Conservation (phyloP, 805 yeast genomes). For the Sugiyamaella marilandica region DNA sequence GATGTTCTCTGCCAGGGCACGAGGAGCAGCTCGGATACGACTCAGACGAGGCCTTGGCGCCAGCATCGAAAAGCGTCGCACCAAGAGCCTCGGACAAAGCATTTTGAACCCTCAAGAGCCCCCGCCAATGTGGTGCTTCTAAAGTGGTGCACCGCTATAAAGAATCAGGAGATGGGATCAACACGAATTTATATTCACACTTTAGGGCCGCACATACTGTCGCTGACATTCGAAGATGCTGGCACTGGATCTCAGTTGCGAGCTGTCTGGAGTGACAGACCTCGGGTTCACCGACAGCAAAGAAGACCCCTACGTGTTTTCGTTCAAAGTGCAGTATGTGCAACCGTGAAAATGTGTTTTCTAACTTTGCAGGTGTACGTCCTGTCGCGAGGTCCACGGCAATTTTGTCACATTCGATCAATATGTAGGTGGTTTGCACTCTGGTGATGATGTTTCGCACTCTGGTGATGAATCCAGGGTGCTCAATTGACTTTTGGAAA, state of each 20-base stretch:
- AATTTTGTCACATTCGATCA: constrained; percentile 66
- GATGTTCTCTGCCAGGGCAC: not conserved
- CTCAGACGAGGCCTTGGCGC: not conserved
- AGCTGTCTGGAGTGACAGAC: constrained; percentile 50
- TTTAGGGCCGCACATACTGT: too few relatives aligned
- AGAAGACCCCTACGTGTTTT: constrained; percentile 63
- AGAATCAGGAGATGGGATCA: too few relatives aligned
- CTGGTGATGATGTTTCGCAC: too few relatives aligned
- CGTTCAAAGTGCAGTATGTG: constrained; percentile 51
- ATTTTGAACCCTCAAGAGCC: too few relatives aligned
- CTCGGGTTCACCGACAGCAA: constrained; percentile 58
- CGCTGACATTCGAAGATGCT: constrained; percentile 23
- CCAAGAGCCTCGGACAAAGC: too few relatives aligned
- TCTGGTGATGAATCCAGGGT: too few relatives aligned
- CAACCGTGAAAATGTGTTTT: not conserved
- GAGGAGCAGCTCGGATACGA: not conserved
- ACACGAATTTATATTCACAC: too few relatives aligned
- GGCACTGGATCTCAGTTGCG: constrained; percentile 37
- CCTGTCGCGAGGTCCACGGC: constrained; percentile 72
- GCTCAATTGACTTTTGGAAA: too few relatives aligned
- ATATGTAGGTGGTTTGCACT: constrained; percentile 46
- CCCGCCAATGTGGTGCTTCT: too few relatives aligned
- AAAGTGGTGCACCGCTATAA: too few relatives aligned
- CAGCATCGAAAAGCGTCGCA: not conserved
- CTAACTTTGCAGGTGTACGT: constrained; percentile 50